These are phyloP conservation scores for Thelephora terrestris DNA, from an alignment of 1,284 basidiomycete species.

Conservation along the genomic window DNA sequence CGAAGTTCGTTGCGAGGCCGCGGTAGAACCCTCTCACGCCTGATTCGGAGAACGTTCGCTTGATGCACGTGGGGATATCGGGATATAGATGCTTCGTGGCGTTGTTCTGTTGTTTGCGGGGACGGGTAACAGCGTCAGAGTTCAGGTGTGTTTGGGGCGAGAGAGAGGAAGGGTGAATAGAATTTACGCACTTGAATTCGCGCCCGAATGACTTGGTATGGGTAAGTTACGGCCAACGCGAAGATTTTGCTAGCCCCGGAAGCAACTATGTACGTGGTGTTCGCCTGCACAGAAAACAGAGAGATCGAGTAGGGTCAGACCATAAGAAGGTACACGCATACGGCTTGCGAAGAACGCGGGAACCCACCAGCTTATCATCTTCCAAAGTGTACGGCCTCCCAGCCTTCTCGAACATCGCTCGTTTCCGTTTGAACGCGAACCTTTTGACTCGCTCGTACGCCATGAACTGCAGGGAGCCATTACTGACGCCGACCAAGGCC, in stretches of 20 bases:
- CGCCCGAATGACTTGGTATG: constrained; percentile 95
- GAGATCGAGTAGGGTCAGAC: no score
- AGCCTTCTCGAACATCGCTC: constrained; percentile 42
- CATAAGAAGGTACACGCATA: neutral
- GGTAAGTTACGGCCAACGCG: constrained; percentile 85
- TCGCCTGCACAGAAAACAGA: constrained; percentile 48
- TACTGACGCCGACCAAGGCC: constrained; percentile 89
- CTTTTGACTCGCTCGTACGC: constrained; percentile 94
- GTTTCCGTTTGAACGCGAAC: constrained; percentile 76
- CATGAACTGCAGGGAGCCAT: constrained; percentile 95
- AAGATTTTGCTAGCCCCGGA: constrained; percentile 86
- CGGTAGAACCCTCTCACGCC: constrained; percentile 88
- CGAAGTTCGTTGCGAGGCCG: constrained; percentile 91
- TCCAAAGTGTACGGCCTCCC: constrained; percentile 59
- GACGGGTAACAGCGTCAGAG: neutral
- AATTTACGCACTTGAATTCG: constrained; percentile 69
- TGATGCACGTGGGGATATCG: constrained; percentile 72
- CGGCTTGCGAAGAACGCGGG: neutral
- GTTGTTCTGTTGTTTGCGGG: constrained; percentile 38
- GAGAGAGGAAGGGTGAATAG: neutral
- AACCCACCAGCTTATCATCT: constrained; percentile 76
- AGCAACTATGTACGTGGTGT: constrained; percentile 87
- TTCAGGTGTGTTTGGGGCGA: neutral
- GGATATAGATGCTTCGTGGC: constrained; percentile 60
- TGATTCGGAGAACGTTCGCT: constrained; percentile 73